Conservation (phyloP, 2,329 filamentous ascomycete genomes). For the Ascochyta lentis region DNA sequence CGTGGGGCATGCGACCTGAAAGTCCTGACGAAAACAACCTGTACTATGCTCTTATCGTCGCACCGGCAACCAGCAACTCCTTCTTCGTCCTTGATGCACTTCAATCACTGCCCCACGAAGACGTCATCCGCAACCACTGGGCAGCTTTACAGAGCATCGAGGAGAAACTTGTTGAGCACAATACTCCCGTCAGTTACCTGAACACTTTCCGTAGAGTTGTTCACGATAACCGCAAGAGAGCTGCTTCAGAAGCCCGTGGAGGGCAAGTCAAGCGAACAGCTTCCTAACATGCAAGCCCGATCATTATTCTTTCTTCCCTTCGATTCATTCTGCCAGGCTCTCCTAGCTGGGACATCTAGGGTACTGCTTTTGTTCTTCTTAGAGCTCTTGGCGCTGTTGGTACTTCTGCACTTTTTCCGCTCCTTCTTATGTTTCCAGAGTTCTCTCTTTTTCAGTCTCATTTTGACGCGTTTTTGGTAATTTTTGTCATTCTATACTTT, state of each 20-base stretch:
- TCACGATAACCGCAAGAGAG: constrained; percentile 43
- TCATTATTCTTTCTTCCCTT: not conserved
- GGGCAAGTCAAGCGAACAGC: constrained; percentile 40
- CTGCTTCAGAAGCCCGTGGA: constrained; percentile 37
- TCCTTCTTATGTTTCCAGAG: constrained; percentile 13
- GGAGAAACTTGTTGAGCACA: constrained; percentile 30
- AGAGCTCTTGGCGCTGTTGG: constrained; percentile 24
- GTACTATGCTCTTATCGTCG: constrained; percentile 40
- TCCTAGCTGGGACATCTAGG: constrained; percentile 4
- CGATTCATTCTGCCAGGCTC: not conserved
- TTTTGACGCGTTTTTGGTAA: constrained; percentile 2
- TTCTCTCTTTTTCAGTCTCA: constrained; percentile 5
- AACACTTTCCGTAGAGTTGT: constrained; percentile 35
- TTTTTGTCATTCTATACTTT: constrained; percentile 7
- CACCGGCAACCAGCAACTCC: constrained; percentile 17
- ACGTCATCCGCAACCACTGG: constrained; percentile 41
- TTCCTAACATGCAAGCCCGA: not conserved
- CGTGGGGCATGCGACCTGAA: constrained; percentile 37
- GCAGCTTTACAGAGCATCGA: constrained; percentile 36
- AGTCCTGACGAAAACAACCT: constrained; percentile 42
- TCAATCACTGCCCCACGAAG: constrained; percentile 36
- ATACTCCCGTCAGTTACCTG: constrained; percentile 35
- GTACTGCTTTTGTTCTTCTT: constrained; percentile 6
- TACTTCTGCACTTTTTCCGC: constrained; percentile 21
- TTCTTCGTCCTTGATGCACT: constrained; percentile 43